Evolutionary conservation across 768 basidiomycete genomes (phyloP).

Genomic region (Termitomyces heimii): DNA sequence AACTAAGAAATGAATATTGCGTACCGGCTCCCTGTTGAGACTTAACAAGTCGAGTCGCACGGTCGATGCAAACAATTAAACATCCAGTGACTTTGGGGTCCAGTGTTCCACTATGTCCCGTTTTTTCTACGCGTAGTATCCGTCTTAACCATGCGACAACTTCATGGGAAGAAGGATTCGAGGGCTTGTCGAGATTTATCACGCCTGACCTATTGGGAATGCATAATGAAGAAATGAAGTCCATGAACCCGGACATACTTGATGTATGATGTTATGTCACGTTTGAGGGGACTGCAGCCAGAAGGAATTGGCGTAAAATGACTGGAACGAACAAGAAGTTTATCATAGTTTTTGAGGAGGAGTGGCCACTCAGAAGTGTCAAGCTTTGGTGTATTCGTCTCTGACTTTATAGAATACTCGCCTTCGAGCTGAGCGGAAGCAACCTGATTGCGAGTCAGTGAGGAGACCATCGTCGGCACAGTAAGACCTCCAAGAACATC

Average conservation of each 20-base stretch:
- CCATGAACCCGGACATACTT: slow-evolving; percentile 46
- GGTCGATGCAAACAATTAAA: slow-evolving; percentile 97
- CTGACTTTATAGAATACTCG: slow-evolving; percentile 80
- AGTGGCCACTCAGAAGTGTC: slow-evolving; percentile 98
- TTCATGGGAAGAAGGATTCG: slow-evolving; percentile 98
- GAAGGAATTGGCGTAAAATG: slow-evolving; percentile 98
- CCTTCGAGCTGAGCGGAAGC: slow-evolving; percentile 69
- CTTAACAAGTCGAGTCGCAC: slow-evolving; percentile 95
- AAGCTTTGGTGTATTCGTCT: slow-evolving; percentile 63
- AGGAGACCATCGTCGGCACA: slow-evolving; percentile 28
- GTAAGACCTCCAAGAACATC: not conserved
- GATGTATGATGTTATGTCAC: slow-evolving; percentile 88
- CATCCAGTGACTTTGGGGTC: slow-evolving; percentile 99
- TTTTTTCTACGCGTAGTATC: slow-evolving; percentile 97
- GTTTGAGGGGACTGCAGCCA: slow-evolving; percentile 91
- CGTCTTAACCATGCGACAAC: slow-evolving; percentile 98
- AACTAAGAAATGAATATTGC: slow-evolving; percentile 18
- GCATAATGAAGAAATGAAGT: slow-evolving; percentile 4
- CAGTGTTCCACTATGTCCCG: slow-evolving; percentile 96
- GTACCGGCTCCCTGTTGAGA: slow-evolving; percentile 96
- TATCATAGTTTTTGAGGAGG: slow-evolving; percentile 98
- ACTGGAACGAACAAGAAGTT: slow-evolving; percentile 86
- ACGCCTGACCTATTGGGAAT: slow-evolving; percentile 76
- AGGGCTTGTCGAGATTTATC: slow-evolving; percentile 99
- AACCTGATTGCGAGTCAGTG: slow-evolving; percentile 61